Conservation (phyloP, 2,329 filamentous ascomycete species). For the Aquanectria penicillioides region DNA sequence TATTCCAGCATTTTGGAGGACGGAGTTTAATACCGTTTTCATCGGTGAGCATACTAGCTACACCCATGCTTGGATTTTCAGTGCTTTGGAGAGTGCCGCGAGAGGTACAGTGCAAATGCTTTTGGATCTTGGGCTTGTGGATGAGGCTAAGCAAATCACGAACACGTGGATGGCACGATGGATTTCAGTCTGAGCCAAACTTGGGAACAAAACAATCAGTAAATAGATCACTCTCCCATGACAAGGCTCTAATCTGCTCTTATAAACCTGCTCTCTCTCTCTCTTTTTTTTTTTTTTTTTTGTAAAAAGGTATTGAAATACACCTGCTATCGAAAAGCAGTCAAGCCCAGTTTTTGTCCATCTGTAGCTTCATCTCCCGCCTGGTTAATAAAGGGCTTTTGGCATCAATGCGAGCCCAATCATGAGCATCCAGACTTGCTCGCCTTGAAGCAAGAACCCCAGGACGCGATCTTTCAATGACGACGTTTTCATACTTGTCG, state of each 20-base stretch:
- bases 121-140: conserved; percentile 64
- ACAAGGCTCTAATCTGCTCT: too few relatives aligned
- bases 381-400: conserved; percentile 52
- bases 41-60: conserved; percentile 55
- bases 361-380: conserved; percentile 33
- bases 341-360: neutral
- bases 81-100: conserved; percentile 64
- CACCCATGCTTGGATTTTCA: conserved; percentile 65
- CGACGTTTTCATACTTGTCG: conserved; percentile 55
- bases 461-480: conserved; percentile 54
- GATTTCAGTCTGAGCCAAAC: conserved; percentile 43
- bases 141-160: conserved; percentile 67
- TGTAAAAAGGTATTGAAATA: too few relatives aligned
- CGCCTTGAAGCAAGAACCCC: conserved; percentile 61
- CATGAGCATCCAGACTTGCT: conserved; percentile 65
- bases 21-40: conserved; percentile 57
- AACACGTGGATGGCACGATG: conserved; percentile 69
- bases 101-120: conserved; percentile 65
- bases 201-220: neutral
- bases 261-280: too few relatives aligned
- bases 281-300: too few relatives aligned
- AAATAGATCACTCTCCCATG: too few relatives aligned
- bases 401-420: conserved; percentile 54
- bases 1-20: conserved; percentile 68
- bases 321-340: too few relatives aligned